Evolutionary conservation across 352 stramenopile species (phyloP).

Genomic region (Phytopythium oedochilum): DNA sequence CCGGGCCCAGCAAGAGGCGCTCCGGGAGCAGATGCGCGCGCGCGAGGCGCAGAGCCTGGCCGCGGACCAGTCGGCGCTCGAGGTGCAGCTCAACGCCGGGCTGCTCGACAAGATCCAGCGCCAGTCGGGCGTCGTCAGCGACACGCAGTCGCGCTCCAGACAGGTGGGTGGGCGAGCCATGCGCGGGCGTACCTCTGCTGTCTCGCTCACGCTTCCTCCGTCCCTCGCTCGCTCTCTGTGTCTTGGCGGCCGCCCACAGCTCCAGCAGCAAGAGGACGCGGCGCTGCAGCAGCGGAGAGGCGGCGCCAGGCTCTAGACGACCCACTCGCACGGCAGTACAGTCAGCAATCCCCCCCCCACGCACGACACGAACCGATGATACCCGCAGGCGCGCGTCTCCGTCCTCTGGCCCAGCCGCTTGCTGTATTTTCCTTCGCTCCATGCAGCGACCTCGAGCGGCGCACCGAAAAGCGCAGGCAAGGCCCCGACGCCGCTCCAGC

Average conservation of each 20-base stretch:
- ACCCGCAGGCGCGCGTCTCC: neutral
- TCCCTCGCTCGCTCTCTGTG: neutral
- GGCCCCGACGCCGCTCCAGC: neutral
- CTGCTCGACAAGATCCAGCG: slow-evolving; percentile 73
- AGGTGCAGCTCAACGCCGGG: slow-evolving; percentile 70
- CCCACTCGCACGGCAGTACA: slow-evolving; percentile 2
- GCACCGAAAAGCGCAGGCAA: slow-evolving; percentile 4
- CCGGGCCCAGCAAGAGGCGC: slow-evolving; percentile 50
- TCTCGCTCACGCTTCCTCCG: no score
- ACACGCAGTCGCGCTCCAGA: slow-evolving; percentile 70
- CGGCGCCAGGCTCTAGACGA: slow-evolving; percentile 25
- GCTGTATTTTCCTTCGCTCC: slow-evolving; percentile 2
- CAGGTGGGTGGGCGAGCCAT: slow-evolving; percentile 33
- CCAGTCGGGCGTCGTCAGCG: slow-evolving; percentile 46
- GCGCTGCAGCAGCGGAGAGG: slow-evolving; percentile 26
- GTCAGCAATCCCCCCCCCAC: slow-evolving; percentile 4
- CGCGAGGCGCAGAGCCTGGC: slow-evolving; percentile 53
- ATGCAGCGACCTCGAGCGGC: neutral
- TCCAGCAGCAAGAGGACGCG: slow-evolving; percentile 47
- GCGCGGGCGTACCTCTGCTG: neutral
- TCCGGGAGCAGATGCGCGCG: slow-evolving; percentile 68
- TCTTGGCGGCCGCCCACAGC: slow-evolving; percentile 10
- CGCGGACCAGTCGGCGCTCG: slow-evolving; percentile 62
- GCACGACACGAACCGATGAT: neutral
- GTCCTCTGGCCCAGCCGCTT: neutral